Conservation (phyloP, 257 asterid genomes). For the Penstemon eatonii region DNA sequence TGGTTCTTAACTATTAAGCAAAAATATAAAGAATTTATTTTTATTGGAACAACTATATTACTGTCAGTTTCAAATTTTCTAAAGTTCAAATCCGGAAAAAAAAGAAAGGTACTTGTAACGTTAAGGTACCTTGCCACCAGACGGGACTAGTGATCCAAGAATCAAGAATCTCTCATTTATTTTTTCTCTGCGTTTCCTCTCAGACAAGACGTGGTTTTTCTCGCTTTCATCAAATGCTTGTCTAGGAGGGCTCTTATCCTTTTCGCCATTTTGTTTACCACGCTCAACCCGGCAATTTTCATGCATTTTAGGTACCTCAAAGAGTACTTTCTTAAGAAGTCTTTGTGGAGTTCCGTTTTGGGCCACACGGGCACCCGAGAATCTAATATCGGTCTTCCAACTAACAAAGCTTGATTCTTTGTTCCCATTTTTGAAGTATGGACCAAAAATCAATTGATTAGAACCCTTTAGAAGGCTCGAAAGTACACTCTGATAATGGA, state of each 20-base stretch:
- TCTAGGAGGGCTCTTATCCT: constrained; percentile 33
- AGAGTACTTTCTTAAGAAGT: constrained; percentile 65
- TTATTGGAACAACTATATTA: too few species aligned
- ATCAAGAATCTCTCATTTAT: constrained; percentile 63
- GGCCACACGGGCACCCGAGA: constrained; percentile 20
- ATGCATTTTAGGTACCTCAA: constrained; percentile 68
- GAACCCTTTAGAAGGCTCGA: constrained; percentile 74
- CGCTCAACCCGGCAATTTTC: constrained; percentile 33
- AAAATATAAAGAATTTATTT: too few species aligned
- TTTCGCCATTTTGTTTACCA: constrained; percentile 37
- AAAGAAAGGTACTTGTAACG: not conserved
- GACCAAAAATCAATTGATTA: constrained; percentile 66
- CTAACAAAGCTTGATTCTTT: constrained; percentile 62
- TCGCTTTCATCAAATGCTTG: constrained; percentile 54
- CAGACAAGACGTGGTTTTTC: constrained; percentile 61
- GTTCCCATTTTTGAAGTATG: constrained; percentile 48
- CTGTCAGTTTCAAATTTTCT: too few species aligned
- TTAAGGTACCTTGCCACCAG: constrained; percentile 72
- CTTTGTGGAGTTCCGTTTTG: constrained; percentile 46
- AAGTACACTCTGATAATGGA: constrained; percentile 71
- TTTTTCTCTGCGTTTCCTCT: constrained; percentile 76
- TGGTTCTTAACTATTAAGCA: not conserved
- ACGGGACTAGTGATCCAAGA: constrained; percentile 78
- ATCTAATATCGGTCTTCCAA: constrained; percentile 49
- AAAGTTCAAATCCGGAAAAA: not conserved